Conservation (phyloP, 2,329 filamentous ascomycete species). For the Metarhizium humberi region DNA sequence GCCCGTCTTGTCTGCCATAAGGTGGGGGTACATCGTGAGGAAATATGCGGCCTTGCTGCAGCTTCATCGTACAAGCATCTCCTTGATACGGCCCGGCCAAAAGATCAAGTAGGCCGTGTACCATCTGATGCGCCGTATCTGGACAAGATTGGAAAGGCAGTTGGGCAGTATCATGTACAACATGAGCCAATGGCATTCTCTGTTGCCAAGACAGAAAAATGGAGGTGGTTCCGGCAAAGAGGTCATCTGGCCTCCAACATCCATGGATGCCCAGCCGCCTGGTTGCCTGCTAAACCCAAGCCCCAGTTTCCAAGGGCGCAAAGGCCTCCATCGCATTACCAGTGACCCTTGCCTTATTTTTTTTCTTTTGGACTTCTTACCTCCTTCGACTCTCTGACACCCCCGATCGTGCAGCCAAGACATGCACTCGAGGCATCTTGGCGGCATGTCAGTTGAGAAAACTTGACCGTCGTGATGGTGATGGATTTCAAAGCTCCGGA, state of each 20-base stretch:
- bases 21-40: neutral
- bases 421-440: neutral
- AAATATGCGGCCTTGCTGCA: neutral
- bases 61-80: neutral
- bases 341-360: neutral
- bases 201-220: neutral
- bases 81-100: neutral
- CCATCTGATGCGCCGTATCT: neutral
- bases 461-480: neutral
- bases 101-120: neutral
- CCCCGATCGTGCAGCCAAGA: neutral
- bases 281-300: neutral
- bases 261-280: neutral
- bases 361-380: neutral
- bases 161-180: neutral
- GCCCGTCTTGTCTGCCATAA: neutral
- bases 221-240: neutral
- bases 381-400: neutral
- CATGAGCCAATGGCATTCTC: neutral
- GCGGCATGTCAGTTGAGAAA: neutral
- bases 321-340: neutral
- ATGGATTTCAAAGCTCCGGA: neutral
- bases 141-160: neutral
- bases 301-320: neutral
- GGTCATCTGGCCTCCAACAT: conserved; percentile 1